Percentiles rank a stretch among this genome's conserved stretches.
Evolutionary conservation across 257 asterid species (phyloP).

Genomic region (Plectranthus barbatus): DNA sequence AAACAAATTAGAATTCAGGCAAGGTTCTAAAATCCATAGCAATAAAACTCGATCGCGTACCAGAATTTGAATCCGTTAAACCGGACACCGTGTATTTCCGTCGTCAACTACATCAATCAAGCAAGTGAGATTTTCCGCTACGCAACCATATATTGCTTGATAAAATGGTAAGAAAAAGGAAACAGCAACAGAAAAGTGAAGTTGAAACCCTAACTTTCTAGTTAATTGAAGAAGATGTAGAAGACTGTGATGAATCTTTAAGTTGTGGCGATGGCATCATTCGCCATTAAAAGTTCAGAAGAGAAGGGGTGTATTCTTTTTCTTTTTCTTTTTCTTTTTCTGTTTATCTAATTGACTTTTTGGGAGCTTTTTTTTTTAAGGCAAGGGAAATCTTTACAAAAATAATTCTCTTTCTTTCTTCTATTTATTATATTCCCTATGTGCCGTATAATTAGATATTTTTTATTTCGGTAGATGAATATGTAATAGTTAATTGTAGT

Average conservation of each 20-base stretch:
- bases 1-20: neutral
- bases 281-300: constrained; percentile 27
- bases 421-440: no score
- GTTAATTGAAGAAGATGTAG: constrained; percentile 23
- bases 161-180: neutral
- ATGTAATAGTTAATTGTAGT: no score
- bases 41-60: constrained; percentile 5
- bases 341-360: no score
- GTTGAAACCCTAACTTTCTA: constrained; percentile 19
- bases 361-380: neutral
- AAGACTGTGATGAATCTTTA: constrained; percentile 20
- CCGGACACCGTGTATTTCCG: neutral
- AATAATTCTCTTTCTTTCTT: no score
- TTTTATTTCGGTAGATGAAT: no score
- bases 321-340: neutral
- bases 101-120: constrained; percentile 13
- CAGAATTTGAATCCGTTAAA: constrained; percentile 5
- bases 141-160: neutral
- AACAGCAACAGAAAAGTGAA: neutral
- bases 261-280: constrained; percentile 20
- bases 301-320: constrained; percentile 6
- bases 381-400: neutral
- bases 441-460: no score
- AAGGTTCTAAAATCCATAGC: constrained; percentile 1
- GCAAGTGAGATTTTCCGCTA: neutral